These are phyloP conservation scores for Flueggea neowawraea DNA, from an alignment of 441 rosid species.

Conservation along the genomic window DNA sequence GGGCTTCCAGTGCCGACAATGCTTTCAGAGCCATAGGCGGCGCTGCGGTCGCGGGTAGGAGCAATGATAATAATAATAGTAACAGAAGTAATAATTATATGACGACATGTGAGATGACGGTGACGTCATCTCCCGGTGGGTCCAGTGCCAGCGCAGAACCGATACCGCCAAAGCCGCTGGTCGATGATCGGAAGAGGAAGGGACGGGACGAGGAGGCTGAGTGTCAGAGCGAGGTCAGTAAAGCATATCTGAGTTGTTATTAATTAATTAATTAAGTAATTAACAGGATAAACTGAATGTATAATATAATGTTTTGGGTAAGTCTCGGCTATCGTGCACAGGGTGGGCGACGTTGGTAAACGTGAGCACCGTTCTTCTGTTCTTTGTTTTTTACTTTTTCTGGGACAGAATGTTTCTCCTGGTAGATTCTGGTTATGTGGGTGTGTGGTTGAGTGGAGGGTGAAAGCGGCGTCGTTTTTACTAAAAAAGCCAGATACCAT, in stretches of 20 bases:
- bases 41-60: conserved; percentile 20
- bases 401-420: background rate
- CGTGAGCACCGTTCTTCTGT: conserved; percentile 13
- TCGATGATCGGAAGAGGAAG: conserved; percentile 61
- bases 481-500: too few species aligned
- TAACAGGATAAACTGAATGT: background rate
- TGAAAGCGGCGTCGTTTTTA: too few species aligned
- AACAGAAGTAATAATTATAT: conserved; percentile 19
- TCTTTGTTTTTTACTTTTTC: background rate
- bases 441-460: background rate
- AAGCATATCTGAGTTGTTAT: background rate
- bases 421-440: too few species aligned
- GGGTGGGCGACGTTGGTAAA: conserved; percentile 11
- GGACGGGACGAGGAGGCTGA: conserved; percentile 59
- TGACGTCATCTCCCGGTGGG: too few species aligned
- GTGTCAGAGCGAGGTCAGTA: conserved; percentile 60
- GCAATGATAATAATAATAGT: background rate
- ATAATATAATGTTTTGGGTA: background rate
- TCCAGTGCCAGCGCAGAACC: conserved; percentile 58
- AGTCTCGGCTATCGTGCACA: conserved; percentile 23
- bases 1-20: conserved; percentile 5
- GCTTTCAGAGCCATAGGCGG: conserved; percentile 21
- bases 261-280: background rate
- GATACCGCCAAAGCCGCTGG: conserved; percentile 19
- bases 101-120: conserved; percentile 40